A percentile compares a stretch with the other conserved stretches of the same genome.
Conservation (phyloP, 768 basidiomycete genomes). For the Suillus occidentalis region DNA sequence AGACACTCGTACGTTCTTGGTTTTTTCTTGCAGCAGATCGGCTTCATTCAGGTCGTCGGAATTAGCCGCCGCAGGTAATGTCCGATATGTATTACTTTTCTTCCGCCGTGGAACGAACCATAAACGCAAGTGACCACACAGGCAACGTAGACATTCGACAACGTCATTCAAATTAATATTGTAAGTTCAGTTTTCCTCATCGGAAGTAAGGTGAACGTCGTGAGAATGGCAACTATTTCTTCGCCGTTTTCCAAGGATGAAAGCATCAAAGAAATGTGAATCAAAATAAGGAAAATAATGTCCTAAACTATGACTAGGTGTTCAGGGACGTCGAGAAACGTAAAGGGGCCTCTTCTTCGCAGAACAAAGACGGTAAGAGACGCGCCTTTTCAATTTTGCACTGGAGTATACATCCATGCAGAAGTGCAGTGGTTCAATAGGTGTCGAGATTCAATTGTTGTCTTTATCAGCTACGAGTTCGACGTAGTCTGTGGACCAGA, state of each 20-base stretch:
- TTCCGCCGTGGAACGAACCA: neutral
- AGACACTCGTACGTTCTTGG: neutral
- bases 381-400: neutral
- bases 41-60: too few relatives aligned
- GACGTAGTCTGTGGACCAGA: neutral
- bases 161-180: neutral
- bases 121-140: neutral
- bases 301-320: neutral
- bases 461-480: neutral
- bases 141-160: neutral
- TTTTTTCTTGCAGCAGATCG: neutral
- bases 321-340: neutral
- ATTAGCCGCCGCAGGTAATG: neutral
- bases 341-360: neutral
- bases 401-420: neutral
- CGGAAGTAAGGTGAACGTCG: neutral
- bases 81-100: neutral
- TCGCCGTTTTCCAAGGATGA: neutral
- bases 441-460: neutral
- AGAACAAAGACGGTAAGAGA: neutral
- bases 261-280: neutral
- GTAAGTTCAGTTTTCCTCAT: neutral
- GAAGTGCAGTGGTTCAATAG: neutral
- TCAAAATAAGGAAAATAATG: neutral
- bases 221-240: neutral